Conservation (phyloP, 2,329 filamentous ascomycete species). For the Incumbomyces delicatus region DNA sequence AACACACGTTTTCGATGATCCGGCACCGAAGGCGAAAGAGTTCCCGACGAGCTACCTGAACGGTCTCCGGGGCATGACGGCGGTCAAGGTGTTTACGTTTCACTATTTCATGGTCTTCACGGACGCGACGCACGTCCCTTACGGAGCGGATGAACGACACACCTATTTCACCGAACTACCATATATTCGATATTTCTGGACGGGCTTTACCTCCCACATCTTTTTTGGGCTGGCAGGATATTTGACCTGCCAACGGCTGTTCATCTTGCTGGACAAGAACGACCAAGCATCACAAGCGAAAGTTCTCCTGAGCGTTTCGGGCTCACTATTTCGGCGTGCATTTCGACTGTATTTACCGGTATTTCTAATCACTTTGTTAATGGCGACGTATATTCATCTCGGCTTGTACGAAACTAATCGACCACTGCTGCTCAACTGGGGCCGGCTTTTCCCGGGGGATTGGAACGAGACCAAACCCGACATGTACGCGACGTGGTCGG, state of each 20-base stretch:
- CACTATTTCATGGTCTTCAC: conserved; percentile 33
- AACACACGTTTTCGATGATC: conserved; percentile 15
- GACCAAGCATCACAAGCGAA: conserved; percentile 31
- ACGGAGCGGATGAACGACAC: conserved; percentile 25
- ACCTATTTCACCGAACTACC: conserved; percentile 28
- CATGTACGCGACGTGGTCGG: conserved; percentile 24
- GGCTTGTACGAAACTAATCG: conserved; percentile 24
- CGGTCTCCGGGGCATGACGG: conserved; percentile 36
- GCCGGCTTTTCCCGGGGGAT: conserved; percentile 16
- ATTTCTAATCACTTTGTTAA: conserved; percentile 30
- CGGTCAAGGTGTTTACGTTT: conserved; percentile 38
- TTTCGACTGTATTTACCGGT: conserved; percentile 36
- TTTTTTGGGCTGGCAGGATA: conserved; percentile 43
- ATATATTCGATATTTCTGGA: conserved; percentile 34
- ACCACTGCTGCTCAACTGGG: conserved; percentile 11
- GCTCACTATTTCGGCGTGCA: conserved; percentile 34
- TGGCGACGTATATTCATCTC: conserved; percentile 33
- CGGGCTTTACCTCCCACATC: conserved; percentile 31
- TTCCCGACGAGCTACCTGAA: conserved; percentile 23
- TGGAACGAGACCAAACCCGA: conserved; percentile 32
- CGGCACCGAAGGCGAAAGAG: conserved; percentile 13
- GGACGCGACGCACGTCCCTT: conserved; percentile 33
- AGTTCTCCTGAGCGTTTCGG: conserved; percentile 31
- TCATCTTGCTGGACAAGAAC: conserved; percentile 32
- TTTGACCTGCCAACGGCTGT: conserved; percentile 29